Percentiles rank a stretch among this genome's conserved stretches.
Evolutionary conservation across 257 asterid genomes (phyloP).

Genomic region (Capsicum rhomboideum): DNA sequence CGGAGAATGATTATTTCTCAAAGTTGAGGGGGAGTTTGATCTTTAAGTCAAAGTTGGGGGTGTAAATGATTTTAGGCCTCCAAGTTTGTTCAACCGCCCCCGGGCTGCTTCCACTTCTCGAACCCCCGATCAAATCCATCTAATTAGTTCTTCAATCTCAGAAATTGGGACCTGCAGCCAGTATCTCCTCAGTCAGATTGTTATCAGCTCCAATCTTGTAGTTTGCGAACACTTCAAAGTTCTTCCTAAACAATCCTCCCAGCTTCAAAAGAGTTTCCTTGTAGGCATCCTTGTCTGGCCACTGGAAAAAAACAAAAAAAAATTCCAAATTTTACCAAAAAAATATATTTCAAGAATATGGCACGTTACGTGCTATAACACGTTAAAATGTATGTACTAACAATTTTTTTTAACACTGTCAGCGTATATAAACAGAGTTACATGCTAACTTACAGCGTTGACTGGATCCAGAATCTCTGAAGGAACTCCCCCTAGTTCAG

Average conservation of each 20-base stretch:
- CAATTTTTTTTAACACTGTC: not conserved
- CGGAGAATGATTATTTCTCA: too few species aligned
- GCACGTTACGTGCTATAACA: not conserved
- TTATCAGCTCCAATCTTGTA: conserved; percentile 65
- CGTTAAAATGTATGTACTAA: not conserved
- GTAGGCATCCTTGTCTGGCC: conserved; percentile 62
- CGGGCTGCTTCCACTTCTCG: too few species aligned
- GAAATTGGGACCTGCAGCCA: conserved; percentile 77
- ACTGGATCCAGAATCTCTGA: conserved; percentile 74
- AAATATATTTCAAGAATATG: not conserved
- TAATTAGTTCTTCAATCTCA: conserved; percentile 4
- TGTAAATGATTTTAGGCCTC: too few species aligned
- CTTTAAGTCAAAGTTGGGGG: too few species aligned
- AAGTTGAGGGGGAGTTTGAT: too few species aligned
- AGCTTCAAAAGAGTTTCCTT: conserved; percentile 56
- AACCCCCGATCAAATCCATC: too few species aligned
- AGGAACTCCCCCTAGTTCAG: conserved; percentile 73
- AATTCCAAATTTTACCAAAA: not conserved
- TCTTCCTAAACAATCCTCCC: conserved; percentile 74
- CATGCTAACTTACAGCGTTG: conserved; percentile 55
- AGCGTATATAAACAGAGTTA: not conserved
- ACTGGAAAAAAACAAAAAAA: conserved; percentile 27
- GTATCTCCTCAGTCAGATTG: conserved; percentile 53
- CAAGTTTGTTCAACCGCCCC: too few species aligned
- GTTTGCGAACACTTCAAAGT: conserved; percentile 55